Conservation (phyloP, 1,284 basidiomycete genomes). For the Amylostereum chailletii region DNA sequence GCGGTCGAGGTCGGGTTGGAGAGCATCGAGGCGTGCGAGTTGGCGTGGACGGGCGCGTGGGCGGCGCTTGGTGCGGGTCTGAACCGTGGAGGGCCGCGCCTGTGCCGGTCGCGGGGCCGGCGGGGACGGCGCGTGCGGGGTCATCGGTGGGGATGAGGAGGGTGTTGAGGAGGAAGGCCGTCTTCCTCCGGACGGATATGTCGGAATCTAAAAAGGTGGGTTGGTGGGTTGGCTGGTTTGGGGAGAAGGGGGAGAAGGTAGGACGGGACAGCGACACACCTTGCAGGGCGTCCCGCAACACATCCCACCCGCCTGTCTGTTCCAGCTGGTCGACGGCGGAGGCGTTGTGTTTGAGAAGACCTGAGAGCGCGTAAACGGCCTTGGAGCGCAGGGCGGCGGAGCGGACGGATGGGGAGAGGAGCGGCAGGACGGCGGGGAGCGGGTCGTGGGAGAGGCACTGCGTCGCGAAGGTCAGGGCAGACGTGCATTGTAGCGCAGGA, state of each 20-base stretch:
- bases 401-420: conserved; percentile 45
- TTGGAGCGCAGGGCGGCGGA: conserved; percentile 62
- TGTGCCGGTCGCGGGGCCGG: conserved; percentile 14
- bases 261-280: conserved; percentile 27
- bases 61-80: conserved; percentile 11
- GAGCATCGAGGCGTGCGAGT: conserved; percentile 59
- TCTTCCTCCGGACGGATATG: conserved; percentile 74
- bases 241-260: conserved; percentile 6
- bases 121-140: conserved; percentile 4
- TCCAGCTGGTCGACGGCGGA: conserved; percentile 57
- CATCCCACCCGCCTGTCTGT: conserved; percentile 60
- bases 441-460: conserved; percentile 73
- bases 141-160: conserved; percentile 54
- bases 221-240: too few species aligned
- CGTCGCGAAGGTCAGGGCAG: neutral
- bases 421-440: conserved; percentile 55
- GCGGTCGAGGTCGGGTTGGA: conserved; percentile 37
- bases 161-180: conserved; percentile 75
- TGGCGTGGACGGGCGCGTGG: conserved; percentile 42
- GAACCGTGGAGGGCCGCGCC: conserved; percentile 11
- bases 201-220: conserved; percentile 52
- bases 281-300: conserved; percentile 51
- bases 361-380: conserved; percentile 83
- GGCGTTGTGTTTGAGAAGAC: conserved; percentile 77
- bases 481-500: conserved; percentile 5